These are phyloP conservation scores for Melanogaster broomeanus DNA, from an alignment of 768 basidiomycete genomes.

Conservation along the genomic window DNA sequence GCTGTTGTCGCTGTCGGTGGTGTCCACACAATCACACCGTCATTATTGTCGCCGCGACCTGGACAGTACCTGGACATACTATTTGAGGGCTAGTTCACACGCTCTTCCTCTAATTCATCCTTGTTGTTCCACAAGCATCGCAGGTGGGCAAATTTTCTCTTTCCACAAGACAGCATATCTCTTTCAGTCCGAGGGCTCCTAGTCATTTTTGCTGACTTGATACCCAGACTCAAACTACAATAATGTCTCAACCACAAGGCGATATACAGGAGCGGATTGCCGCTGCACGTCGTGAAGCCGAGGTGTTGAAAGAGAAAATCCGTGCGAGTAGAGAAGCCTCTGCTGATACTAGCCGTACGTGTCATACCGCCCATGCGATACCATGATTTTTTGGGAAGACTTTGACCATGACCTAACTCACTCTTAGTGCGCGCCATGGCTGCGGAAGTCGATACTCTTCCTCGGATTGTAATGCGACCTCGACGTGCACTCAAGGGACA, in stretches of 20 bases:
- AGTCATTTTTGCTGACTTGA: background rate
- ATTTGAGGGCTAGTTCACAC: constrained; percentile 25
- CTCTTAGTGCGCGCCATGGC: constrained; percentile 94
- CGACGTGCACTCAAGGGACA: constrained; percentile 95
- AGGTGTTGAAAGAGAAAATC: constrained; percentile 98
- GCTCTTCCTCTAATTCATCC: constrained; percentile 25
- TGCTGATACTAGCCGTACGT: constrained; percentile 96
- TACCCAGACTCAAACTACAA: constrained; percentile 11
- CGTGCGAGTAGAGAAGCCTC: constrained; percentile 94
- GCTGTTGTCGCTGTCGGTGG: constrained; percentile 8
- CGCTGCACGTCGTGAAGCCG: constrained; percentile 94
- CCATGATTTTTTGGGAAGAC: constrained; percentile 1
- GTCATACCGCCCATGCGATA: constrained; percentile 2
- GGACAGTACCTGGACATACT: constrained; percentile 10
- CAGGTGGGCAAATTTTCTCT: constrained; percentile 31
- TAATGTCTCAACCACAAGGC: constrained; percentile 78
- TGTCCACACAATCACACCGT: constrained; percentile 7
- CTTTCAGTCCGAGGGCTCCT: background rate
- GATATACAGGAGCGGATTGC: constrained; percentile 94
- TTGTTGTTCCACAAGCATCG: constrained; percentile 29
- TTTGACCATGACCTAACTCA: constrained; percentile 14
- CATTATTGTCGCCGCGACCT: constrained; percentile 11
- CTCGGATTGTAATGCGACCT: constrained; percentile 95
- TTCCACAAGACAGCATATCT: constrained; percentile 6
- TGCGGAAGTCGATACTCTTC: constrained; percentile 91